These are phyloP conservation scores for Sphaerostilbella broomeana DNA, from an alignment of 2,329 filamentous ascomycete species.

Conservation along the genomic window DNA sequence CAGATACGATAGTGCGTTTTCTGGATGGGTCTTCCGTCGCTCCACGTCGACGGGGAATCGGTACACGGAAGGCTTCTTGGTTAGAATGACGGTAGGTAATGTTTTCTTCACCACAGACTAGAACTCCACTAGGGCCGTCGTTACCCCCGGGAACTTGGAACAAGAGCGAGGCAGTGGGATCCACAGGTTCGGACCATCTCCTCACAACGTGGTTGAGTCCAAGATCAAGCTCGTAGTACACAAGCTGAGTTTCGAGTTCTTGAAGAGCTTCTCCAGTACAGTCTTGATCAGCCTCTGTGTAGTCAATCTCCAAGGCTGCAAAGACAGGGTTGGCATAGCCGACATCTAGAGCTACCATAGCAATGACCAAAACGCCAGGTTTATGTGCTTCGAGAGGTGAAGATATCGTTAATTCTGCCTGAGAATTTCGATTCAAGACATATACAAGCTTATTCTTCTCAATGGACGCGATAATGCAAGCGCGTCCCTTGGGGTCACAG, in stretches of 20 bases:
- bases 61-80: conserved; percentile 79
- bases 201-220: conserved; percentile 95
- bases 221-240: conserved; percentile 96
- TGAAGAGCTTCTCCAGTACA: conserved; percentile 74
- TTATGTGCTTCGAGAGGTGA: conserved; percentile 96
- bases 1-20: conserved; percentile 79
- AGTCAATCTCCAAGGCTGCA: conserved; percentile 89
- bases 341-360: conserved; percentile 82
- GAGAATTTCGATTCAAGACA: conserved; percentile 89
- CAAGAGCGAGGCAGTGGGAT: conserved; percentile 78
- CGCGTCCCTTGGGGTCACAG: conserved; percentile 90
- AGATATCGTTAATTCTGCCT: conserved; percentile 92
- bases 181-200: conserved; percentile 92
- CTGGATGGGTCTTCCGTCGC: conserved; percentile 87
- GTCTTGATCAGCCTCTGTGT: conserved; percentile 85
- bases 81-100: conserved; percentile 98
- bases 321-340: conserved; percentile 97
- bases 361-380: conserved; percentile 82
- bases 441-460: conserved; percentile 99
- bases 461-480: conserved; percentile 84
- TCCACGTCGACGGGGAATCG: conserved; percentile 80
- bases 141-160: conserved; percentile 94
- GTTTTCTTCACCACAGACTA: conserved; percentile 90
- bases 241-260: conserved; percentile 80
- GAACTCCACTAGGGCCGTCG: conserved; percentile 87